A percentile compares a stretch with the other conserved stretches of the same genome.
Conservation (phyloP, 768 basidiomycete genomes). For the Fomitopsis serialis region DNA sequence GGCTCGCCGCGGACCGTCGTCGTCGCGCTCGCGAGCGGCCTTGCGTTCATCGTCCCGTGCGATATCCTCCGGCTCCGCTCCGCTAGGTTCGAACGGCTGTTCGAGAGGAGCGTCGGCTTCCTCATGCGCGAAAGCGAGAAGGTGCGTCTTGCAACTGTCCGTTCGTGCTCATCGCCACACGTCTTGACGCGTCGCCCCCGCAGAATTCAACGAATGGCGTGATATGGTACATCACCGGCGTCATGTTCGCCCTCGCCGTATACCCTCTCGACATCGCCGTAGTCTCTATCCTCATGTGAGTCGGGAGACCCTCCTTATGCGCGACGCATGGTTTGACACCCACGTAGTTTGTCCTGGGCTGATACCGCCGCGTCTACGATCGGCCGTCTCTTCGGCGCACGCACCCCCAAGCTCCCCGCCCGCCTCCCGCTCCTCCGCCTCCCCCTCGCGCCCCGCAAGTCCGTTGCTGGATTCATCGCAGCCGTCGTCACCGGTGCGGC, state of each 20-base stretch:
- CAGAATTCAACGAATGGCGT: slow-evolving; percentile 79
- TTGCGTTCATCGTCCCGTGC: slow-evolving; percentile 64
- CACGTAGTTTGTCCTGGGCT: slow-evolving; percentile 82
- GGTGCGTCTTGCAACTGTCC: slow-evolving; percentile 31
- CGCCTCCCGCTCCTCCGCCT: slow-evolving; percentile 36
- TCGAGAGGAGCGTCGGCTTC: slow-evolving; percentile 69
- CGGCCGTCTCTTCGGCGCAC: slow-evolving; percentile 77
- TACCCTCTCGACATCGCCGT: slow-evolving; percentile 87
- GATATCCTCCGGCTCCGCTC: slow-evolving; percentile 72
- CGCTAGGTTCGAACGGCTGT: slow-evolving; percentile 58
- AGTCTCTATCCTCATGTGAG: slow-evolving; percentile 86
- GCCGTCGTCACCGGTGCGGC: slow-evolving; percentile 66
- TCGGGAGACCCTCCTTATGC: slow-evolving; percentile 11
- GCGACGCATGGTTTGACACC: slow-evolving; percentile 2
- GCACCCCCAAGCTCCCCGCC: slow-evolving; percentile 57
- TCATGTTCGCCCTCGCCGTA: slow-evolving; percentile 64
- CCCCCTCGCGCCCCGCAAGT: slow-evolving; percentile 78
- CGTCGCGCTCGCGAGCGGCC: slow-evolving; percentile 54
- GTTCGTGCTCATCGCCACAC: background rate
- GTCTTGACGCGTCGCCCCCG: background rate
- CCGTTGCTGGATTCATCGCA: slow-evolving; percentile 78
- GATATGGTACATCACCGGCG: slow-evolving; percentile 88
- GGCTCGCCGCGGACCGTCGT: slow-evolving; percentile 49
- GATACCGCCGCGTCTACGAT: slow-evolving; percentile 92
- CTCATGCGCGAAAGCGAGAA: slow-evolving; percentile 90